A percentile compares a stretch with the other conserved stretches of the same genome.
Evolutionary conservation across 192 early-diverging fungal species (phyloP).

Genomic region (Coemansia sp.): DNA sequence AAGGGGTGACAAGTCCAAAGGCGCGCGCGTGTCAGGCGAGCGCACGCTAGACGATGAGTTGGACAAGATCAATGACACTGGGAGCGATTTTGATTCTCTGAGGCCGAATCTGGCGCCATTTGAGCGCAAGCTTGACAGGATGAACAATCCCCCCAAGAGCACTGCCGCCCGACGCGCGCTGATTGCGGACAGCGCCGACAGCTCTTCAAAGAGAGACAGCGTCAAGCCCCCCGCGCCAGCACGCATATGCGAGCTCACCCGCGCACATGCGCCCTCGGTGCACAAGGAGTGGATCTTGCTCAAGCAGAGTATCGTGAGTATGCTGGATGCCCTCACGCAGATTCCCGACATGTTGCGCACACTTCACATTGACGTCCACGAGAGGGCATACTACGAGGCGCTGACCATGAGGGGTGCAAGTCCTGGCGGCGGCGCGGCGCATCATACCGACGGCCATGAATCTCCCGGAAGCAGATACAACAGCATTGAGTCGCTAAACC

Average conservation of each 20-base stretch:
- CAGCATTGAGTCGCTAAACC: constrained; percentile 3
- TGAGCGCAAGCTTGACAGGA: constrained; percentile 28
- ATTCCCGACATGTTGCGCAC: constrained; percentile 52
- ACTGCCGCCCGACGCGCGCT: constrained; percentile 15
- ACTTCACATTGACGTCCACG: constrained; percentile 45
- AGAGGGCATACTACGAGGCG: constrained; percentile 27
- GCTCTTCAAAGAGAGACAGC: neutral
- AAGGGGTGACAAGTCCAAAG: neutral
- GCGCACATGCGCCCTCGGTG: constrained; percentile 46
- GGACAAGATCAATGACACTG: constrained; percentile 10
- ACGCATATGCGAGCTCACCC: constrained; percentile 35
- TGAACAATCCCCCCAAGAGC: constrained; percentile 22
- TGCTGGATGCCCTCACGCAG: constrained; percentile 53
- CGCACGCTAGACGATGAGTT: constrained; percentile 11
- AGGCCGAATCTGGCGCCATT: constrained; percentile 32
- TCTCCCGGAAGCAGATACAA: constrained; percentile 1
- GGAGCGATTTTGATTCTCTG: constrained; percentile 30
- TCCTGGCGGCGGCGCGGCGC: neutral
- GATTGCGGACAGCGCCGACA: constrained; percentile 4
- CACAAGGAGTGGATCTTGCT: constrained; percentile 48
- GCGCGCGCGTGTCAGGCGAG: neutral
- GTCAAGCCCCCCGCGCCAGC: constrained; percentile 12
- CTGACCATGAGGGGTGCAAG: constrained; percentile 3
- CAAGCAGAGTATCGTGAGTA: constrained; percentile 40
- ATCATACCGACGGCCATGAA: neutral